These are phyloP conservation scores for Mallotus repandus DNA, from an alignment of 441 rosid species.

Conservation along the genomic window DNA sequence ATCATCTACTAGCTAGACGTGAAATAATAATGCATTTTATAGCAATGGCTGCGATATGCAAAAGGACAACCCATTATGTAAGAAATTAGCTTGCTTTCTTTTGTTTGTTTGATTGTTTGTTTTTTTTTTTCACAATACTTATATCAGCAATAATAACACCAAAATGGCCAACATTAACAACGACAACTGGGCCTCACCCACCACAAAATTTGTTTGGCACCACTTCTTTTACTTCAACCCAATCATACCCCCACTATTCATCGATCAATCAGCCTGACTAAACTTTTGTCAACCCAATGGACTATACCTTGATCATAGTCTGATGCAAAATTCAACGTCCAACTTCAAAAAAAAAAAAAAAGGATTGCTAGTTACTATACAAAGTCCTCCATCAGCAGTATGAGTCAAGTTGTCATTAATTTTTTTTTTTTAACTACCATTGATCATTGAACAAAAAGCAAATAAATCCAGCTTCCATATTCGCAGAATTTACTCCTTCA, in stretches of 20 bases:
- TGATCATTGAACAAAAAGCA: too few species aligned
- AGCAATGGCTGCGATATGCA: conserved; percentile 6
- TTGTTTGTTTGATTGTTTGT: not conserved
- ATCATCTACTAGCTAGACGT: not conserved
- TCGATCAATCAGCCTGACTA: not conserved
- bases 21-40: conserved; percentile 6
- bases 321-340: not conserved
- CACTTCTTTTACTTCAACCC: conserved; percentile 12
- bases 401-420: too few species aligned
- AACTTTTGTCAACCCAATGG: not conserved
- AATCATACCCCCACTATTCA: conserved; percentile 1
- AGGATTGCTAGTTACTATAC: too few species aligned
- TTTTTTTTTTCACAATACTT: not conserved
- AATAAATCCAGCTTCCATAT: too few species aligned
- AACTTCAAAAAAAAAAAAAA: not conserved
- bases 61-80: conserved; percentile 6
- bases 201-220: conserved; percentile 21
- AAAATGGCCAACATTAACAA: conserved; percentile 39
- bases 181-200: conserved; percentile 44
- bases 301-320: not conserved
- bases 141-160: not conserved
- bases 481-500: too few species aligned
- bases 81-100: not conserved
- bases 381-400: too few species aligned
- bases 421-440: too few species aligned